Evolutionary conservation across 257 asterid genomes (phyloP), one percentile per base, ranked within the genome.

Genomic region (Verbena officinalis): DNA sequence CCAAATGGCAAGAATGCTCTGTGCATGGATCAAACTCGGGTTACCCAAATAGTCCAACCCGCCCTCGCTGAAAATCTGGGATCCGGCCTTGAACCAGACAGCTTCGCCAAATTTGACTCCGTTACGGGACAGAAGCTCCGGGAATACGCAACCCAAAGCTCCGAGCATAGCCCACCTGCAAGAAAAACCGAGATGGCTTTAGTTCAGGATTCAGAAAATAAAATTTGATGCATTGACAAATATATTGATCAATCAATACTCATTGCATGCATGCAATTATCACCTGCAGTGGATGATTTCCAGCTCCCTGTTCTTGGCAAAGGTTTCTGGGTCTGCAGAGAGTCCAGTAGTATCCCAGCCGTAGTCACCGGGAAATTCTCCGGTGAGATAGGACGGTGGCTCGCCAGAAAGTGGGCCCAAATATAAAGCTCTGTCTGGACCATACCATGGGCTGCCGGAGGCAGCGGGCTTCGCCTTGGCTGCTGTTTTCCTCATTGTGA

Each of bases 301-400:
- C 11, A 77, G 73, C 16, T 59, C 82, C 15, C 78, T 50, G 71
- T 77, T 77, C 76, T 66, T 73, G 64, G 82, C 73, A 20, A 73
- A 77, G 50, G 81, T 58, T 33, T 76, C 77, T 0, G 72, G 77
- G 55, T 76, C 77, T 21, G 81, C 75, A 0, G 79, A 77, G n/a
- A 77, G 57, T 7, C 79, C 83, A 42, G 74, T 79, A 14, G 83
- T 73, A 44, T 77, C 82, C 79, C 82, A 69, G 14, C 76, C 82
- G 9, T 77, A 73, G 39, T 77, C 82, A 9, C 76, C 75, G 4
- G 77, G 75, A 42, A 76, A 76, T 57, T 76, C 75, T 12, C 81
- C 76, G 5, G 74, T 76, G 22, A 72, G 57, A 62, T 76, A 76
- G 30, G 69, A 55, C 2, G 78, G 78, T 2, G 78, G 30, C 73